These are phyloP conservation scores for Leptomonas seymouri DNA, from an alignment of 208 protist genomes.

Conservation along the genomic window DNA sequence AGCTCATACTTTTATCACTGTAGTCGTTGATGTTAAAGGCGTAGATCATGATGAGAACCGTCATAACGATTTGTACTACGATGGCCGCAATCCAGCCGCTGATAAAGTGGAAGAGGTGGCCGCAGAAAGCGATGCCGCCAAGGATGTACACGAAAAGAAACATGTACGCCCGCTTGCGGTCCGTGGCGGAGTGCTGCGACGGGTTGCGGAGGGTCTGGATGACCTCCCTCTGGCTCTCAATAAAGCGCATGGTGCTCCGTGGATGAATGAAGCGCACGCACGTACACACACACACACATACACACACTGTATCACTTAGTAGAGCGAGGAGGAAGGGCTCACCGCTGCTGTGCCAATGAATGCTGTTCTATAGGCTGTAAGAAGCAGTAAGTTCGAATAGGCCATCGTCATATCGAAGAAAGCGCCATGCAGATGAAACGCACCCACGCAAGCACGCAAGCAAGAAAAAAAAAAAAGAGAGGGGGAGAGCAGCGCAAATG, in stretches of 20 bases:
- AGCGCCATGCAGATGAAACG: too few relatives aligned
- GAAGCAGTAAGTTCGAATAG: too few relatives aligned
- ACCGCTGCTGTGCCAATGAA: too few relatives aligned
- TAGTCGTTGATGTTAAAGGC: constrained; percentile 85
- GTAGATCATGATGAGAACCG: constrained; percentile 75
- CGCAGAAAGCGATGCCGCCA: constrained; percentile 47
- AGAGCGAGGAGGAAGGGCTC: too few relatives aligned
- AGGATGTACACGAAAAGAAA: constrained; percentile 80
- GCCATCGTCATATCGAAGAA: too few relatives aligned
- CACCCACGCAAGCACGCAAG: too few relatives aligned
- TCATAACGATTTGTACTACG: constrained; percentile 66
- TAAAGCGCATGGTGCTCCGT: constrained; percentile 55
- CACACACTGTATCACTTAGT: too few relatives aligned
- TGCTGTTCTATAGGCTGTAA: too few relatives aligned
- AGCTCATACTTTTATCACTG: constrained; percentile 69
- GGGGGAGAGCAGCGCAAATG: too few relatives aligned
- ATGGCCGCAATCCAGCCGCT: constrained; percentile 71
- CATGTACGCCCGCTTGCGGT: constrained; percentile 84
- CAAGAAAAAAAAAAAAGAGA: constrained; percentile 21
- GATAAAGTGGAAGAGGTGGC: constrained; percentile 75
- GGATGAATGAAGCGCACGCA: too few relatives aligned
- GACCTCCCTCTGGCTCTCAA: constrained; percentile 78
- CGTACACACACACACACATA: too few relatives aligned
- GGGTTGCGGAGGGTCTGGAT: constrained; percentile 64
- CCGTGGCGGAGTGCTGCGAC: constrained; percentile 67